Evolutionary conservation across 2,329 filamentous ascomycete species (phyloP), one percentile per base, ranked within the genome.

Genomic region (Zymoseptoria passerinii): DNA sequence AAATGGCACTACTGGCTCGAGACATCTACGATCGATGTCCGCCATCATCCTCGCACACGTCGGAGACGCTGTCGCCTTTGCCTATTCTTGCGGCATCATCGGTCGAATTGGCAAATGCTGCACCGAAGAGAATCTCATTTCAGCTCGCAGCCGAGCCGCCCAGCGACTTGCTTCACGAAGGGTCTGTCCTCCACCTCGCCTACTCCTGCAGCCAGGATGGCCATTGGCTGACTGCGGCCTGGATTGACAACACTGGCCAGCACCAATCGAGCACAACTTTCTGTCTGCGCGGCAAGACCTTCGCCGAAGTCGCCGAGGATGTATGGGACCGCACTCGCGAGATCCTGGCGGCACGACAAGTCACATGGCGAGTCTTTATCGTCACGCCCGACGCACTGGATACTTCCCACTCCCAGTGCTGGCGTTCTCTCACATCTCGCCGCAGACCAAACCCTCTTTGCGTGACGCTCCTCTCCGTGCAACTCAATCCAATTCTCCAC

Each of bases 21-120:
- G 88, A 92, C 71, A 83, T 88, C 1, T 94, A 92, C 66, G 88
- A 91, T 68, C 84, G 89, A 8, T 92, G 89, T 67, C 80, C 81
- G 2, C 76, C 75, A 48, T 60, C 62, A 9, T 64, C 67, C 2
- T 70, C 67, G 48, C 63, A 65, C 13, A 69, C 71, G 57, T 71
- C 23, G 3, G 62, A 65, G 13, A 52, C 58, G 10, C 57, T 54
- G 8, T 62, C 65, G 16, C 55, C 62, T 6, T 82, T 82, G 16
- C 74, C 71, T 23, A 78, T 77, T 50, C 75, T 76, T 69, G 82
- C 86, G 8, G 83, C 87, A 0, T 86, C 89, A 2, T 84, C 88
- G 0, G 84, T 94, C 57, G 79, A 88, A 59, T 78, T 95, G 1
- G 89, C 91, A 68, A 83, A 86, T 63, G 77, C 83, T 0, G 75